These are phyloP conservation scores for Melampsora medusae DNA, from an alignment of 1,284 basidiomycete species.

Conservation along the genomic window DNA sequence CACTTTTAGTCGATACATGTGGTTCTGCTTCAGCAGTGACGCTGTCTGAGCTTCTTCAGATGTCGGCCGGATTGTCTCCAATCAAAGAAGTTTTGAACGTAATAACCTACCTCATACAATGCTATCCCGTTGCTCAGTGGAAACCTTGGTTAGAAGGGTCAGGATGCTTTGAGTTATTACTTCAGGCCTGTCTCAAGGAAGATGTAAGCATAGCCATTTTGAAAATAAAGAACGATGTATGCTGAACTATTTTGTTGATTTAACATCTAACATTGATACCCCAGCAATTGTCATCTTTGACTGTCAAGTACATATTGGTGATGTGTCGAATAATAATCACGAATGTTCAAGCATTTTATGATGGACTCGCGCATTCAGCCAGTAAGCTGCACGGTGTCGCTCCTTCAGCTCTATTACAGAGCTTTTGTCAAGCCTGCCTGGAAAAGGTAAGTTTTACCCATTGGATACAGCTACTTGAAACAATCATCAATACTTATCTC, in stretches of 20 bases:
- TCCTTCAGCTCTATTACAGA: slow-evolving; percentile 19
- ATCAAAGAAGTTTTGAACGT: slow-evolving; percentile 19
- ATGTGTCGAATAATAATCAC: slow-evolving; percentile 26
- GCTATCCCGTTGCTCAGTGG: slow-evolving; percentile 17
- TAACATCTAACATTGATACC: background rate
- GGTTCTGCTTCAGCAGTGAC: slow-evolving; percentile 11
- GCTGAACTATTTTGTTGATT: background rate
- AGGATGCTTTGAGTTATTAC: slow-evolving; percentile 29
- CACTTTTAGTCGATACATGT: slow-evolving; percentile 13
- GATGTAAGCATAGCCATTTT: slow-evolving; percentile 22
- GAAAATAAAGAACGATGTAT: background rate
- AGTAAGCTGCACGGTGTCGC: slow-evolving; percentile 9
- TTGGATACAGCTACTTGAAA: background rate
- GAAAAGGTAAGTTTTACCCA: slow-evolving; percentile 14
- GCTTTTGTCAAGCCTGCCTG: slow-evolving; percentile 36
- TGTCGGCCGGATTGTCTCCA: slow-evolving; percentile 16
- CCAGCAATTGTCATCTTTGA: slow-evolving; percentile 1
- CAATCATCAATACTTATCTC: no score
- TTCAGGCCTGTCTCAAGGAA: slow-evolving; percentile 14
- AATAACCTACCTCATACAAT: slow-evolving; percentile 24
- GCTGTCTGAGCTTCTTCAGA: slow-evolving; percentile 17
- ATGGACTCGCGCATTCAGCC: slow-evolving; percentile 14
- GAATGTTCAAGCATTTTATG: slow-evolving; percentile 25
- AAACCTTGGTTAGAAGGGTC: slow-evolving; percentile 31
- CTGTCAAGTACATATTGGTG: slow-evolving; percentile 25